These are phyloP conservation scores for Hypoxylon sp. DNA, from an alignment of 2,329 filamentous ascomycete species.

Conservation along the genomic window DNA sequence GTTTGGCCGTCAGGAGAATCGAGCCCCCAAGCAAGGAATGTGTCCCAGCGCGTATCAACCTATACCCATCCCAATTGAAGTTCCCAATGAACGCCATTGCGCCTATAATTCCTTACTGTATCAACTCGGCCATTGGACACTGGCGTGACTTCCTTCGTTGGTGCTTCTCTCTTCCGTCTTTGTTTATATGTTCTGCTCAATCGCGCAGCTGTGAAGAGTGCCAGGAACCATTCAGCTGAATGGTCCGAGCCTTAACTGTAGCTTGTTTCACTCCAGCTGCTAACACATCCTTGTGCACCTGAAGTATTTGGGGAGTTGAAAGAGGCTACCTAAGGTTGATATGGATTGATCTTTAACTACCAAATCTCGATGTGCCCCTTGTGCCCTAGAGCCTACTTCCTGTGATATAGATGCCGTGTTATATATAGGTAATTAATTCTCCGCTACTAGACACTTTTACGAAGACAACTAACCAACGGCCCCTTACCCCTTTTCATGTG, in stretches of 20 bases:
- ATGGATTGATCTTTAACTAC: background rate
- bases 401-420: background rate
- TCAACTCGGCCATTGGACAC: background rate
- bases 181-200: background rate
- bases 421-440: background rate
- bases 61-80: background rate
- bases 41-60: background rate
- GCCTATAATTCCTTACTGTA: background rate
- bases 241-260: background rate
- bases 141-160: background rate
- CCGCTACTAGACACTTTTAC: background rate
- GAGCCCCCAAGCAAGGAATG: conserved; percentile 1
- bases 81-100: background rate
- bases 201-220: background rate
- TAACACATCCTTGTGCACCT: background rate
- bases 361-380: background rate
- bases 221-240: background rate
- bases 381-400: background rate
- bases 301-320: background rate
- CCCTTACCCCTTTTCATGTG: background rate
- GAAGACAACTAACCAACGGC: background rate
- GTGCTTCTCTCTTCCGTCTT: background rate
- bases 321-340: background rate
- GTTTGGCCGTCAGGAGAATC: background rate
- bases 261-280: background rate